Percentiles rank a stretch among this genome's conserved stretches.
phyloP scores from a whole-genome alignment of 2,329 filamentous ascomycete genomes.

The Emergomyces orientalis region DNA sequence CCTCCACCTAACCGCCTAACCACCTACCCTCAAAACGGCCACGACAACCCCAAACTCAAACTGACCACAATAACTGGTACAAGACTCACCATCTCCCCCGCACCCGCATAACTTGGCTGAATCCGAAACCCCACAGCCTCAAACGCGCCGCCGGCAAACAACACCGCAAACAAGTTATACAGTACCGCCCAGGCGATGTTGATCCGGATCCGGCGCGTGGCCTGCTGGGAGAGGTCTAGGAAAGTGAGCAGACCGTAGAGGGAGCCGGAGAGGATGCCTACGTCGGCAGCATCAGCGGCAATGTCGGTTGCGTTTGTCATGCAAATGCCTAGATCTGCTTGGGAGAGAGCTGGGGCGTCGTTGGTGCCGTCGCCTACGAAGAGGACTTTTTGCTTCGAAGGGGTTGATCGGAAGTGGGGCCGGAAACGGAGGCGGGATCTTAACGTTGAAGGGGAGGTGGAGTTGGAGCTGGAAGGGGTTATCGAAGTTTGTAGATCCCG shows the following conservation, averaged over 20 bases:
- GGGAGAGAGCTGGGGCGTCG: constrained; percentile 62
- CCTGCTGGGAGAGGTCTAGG: constrained; percentile 44
- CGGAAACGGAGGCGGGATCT: constrained; percentile 9
- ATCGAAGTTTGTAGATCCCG: constrained; percentile 21
- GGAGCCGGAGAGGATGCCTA: constrained; percentile 53
- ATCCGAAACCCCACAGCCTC: constrained; percentile 49
- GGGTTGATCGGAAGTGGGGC: not conserved
- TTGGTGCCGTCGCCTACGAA: constrained; percentile 75
- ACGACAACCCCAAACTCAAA: constrained; percentile 29
- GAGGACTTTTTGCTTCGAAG: constrained; percentile 42
- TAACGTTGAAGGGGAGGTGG: not conserved
- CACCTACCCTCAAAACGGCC: not conserved
- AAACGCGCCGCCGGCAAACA: constrained; percentile 54
- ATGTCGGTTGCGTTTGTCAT: constrained; percentile 56
- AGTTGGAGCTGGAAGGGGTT: not conserved
- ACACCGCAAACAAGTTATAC: constrained; percentile 61
- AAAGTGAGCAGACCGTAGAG: constrained; percentile 50
- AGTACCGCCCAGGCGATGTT: constrained; percentile 63
- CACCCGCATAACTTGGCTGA: constrained; percentile 54
- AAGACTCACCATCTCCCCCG: constrained; percentile 67
- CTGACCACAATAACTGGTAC: constrained; percentile 57
- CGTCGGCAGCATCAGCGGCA: constrained; percentile 57
- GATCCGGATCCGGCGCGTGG: constrained; percentile 47
- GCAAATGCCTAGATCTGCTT: constrained; percentile 62
- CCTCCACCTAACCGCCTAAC: too few species aligned